These are phyloP conservation scores for Amanita rimosa DNA, from an alignment of 768 basidiomycete species.

Conservation along the genomic window DNA sequence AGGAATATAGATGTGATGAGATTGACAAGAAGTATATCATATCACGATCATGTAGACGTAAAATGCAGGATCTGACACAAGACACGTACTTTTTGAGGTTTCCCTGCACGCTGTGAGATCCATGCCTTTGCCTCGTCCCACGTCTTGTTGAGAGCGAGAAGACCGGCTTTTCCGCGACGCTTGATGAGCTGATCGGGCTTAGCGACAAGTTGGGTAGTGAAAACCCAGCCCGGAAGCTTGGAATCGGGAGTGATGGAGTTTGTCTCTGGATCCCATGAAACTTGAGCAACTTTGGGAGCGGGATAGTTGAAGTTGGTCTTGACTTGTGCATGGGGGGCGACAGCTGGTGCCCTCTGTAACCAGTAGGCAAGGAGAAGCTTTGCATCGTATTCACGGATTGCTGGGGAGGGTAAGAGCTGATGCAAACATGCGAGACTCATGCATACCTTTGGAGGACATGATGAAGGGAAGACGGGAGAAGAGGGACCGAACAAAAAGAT, in stretches of 20 bases:
- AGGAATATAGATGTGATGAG: conserved; percentile 4
- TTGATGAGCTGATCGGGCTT: conserved; percentile 99
- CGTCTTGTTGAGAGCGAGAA: conserved; percentile 87
- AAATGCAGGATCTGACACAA: conserved; percentile 6
- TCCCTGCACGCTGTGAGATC: conserved; percentile 83
- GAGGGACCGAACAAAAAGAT: conserved; percentile 12
- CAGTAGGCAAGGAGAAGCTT: conserved; percentile 66
- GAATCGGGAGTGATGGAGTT: conserved; percentile 38
- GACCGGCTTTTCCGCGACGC: conserved; percentile 95
- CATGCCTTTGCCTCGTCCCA: conserved; percentile 84
- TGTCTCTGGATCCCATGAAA: conserved; percentile 72
- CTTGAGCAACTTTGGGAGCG: conserved; percentile 71
- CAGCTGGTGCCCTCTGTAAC: conserved; percentile 79
- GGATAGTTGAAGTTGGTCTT: conserved; percentile 56
- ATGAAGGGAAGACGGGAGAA: conserved; percentile 13
- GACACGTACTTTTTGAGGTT: conserved; percentile 71
- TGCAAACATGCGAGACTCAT: too few species aligned
- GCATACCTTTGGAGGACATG: conserved; percentile 19
- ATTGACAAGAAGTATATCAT: conserved; percentile 8
- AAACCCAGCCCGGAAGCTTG: conserved; percentile 70
- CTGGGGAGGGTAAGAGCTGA: too few species aligned
- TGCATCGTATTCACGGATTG: too few species aligned
- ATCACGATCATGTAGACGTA: conserved; percentile 4
- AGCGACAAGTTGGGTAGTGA: conserved; percentile 79
- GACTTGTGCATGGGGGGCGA: conserved; percentile 40